These are phyloP conservation scores for Glycine tomentella DNA, from an alignment of 306 rosid species.

Conservation along the genomic window DNA sequence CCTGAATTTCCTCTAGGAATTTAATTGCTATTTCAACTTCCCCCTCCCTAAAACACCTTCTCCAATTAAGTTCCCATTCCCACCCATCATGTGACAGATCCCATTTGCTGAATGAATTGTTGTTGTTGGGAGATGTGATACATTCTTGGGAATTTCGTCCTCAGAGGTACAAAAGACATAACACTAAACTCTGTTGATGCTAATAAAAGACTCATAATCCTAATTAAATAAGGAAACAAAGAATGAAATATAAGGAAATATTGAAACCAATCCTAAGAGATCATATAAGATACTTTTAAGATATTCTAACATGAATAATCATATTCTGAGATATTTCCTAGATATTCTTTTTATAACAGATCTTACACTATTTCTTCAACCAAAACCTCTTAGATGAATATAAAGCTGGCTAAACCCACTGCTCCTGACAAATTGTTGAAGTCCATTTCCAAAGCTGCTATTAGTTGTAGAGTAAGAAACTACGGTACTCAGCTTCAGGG, in stretches of 20 bases:
- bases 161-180: not conserved
- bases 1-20: too few species aligned
- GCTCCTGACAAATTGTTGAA: not conserved
- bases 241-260: not conserved
- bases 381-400: conserved; percentile 4
- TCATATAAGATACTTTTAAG: conserved; percentile 5
- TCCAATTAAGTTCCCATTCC: too few species aligned
- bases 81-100: too few species aligned
- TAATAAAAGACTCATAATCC: not conserved
- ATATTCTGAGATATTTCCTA: not conserved
- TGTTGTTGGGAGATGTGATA: too few species aligned
- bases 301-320: not conserved
- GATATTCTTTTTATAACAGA: not conserved
- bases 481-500: too few species aligned
- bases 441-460: not conserved
- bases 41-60: too few species aligned
- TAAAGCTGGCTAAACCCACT: not conserved
- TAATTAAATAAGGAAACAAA: not conserved
- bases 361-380: not conserved
- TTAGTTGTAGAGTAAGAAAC: not conserved
- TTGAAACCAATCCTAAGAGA: not conserved
- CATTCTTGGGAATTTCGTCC: too few species aligned
- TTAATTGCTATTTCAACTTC: too few species aligned
- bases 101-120: too few species aligned
- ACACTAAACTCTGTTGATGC: not conserved